Evolutionary conservation across 108 stramenopile genomes (phyloP).

Genomic region (Stephanodiscus triporus): DNA sequence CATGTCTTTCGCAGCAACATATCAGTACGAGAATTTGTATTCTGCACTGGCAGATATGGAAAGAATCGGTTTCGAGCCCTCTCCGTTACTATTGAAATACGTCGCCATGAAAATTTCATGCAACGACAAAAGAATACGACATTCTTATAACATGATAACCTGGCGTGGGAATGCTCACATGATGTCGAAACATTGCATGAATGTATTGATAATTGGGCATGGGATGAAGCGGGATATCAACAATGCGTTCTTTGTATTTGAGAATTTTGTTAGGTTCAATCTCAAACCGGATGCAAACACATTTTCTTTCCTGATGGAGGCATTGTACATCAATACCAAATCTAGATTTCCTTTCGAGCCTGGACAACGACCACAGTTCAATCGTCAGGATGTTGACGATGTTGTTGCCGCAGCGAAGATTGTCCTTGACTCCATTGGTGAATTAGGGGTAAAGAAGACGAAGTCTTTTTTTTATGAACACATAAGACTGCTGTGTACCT

Average conservation of each 20-base stretch:
- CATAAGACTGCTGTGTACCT: slow-evolving; percentile 29
- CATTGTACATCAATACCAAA: slow-evolving; percentile 42
- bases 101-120: slow-evolving; percentile 36
- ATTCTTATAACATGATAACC: slow-evolving; percentile 33
- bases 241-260: slow-evolving; percentile 33
- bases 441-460: slow-evolving; percentile 42
- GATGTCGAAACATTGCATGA: slow-evolving; percentile 44
- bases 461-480: slow-evolving; percentile 39
- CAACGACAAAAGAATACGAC: slow-evolving; percentile 33
- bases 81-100: slow-evolving; percentile 57
- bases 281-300: slow-evolving; percentile 58
- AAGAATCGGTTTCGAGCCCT: slow-evolving; percentile 58
- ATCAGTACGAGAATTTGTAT: slow-evolving; percentile 45
- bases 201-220: slow-evolving; percentile 41
- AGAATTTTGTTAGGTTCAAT: slow-evolving; percentile 36
- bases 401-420: slow-evolving; percentile 23
- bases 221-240: slow-evolving; percentile 48
- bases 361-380: not conserved
- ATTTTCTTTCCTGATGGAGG: slow-evolving; percentile 71
- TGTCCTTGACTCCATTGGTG: slow-evolving; percentile 60
- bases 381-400: slow-evolving; percentile 32
- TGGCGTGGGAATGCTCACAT: slow-evolving; percentile 18
- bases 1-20: slow-evolving; percentile 51
- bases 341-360: slow-evolving; percentile 6
- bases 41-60: slow-evolving; percentile 70